Evolutionary conservation across 768 basidiomycete genomes (phyloP).

Genomic region (Tulasnella sp.): DNA sequence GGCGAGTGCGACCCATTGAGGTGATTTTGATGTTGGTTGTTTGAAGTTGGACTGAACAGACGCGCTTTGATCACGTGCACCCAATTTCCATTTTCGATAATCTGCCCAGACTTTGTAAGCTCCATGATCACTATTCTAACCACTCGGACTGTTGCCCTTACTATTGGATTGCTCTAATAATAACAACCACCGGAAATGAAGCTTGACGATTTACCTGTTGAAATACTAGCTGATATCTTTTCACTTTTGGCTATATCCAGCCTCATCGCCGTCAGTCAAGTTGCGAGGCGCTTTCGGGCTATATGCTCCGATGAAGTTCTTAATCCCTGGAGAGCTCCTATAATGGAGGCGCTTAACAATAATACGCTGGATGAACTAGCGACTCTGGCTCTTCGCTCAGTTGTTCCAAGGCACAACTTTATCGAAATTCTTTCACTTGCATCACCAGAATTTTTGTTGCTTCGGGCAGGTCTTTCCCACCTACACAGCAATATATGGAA

Average conservation of each 20-base stretch:
- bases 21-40: too few relatives aligned
- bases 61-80: too few relatives aligned
- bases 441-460: conserved; percentile 47
- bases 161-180: background rate
- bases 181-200: background rate
- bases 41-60: too few relatives aligned
- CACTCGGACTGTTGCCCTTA: background rate
- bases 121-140: too few relatives aligned
- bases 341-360: conserved; percentile 39
- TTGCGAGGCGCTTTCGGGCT: conserved; percentile 45
- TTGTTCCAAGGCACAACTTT: conserved; percentile 67
- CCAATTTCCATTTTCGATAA: too few relatives aligned
- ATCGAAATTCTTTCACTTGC: conserved; percentile 60
- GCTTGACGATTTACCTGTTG: conserved; percentile 11
- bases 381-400: conserved; percentile 48
- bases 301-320: conserved; percentile 43
- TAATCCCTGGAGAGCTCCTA: conserved; percentile 66
- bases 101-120: too few relatives aligned
- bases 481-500: conserved; percentile 57
- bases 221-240: conserved; percentile 31
- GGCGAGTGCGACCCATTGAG: too few relatives aligned
- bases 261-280: conserved; percentile 43
- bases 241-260: conserved; percentile 51
- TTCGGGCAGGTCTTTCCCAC: conserved; percentile 55
- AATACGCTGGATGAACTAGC: conserved; percentile 29